These are phyloP conservation scores for Pisolithus thermaeus DNA, from an alignment of 1,284 basidiomycete genomes.

Conservation along the genomic window DNA sequence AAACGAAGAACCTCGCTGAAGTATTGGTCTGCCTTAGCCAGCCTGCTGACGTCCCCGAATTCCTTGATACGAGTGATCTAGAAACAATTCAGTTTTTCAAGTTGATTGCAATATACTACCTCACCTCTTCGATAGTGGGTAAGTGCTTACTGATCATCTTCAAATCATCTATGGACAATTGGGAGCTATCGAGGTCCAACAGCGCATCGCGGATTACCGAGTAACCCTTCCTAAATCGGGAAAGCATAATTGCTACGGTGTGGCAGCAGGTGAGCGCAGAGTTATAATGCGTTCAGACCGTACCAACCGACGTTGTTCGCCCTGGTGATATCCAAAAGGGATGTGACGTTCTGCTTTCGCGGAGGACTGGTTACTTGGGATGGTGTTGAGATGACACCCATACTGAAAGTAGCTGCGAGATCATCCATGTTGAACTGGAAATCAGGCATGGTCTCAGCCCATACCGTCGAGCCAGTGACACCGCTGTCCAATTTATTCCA, in stretches of 20 bases:
- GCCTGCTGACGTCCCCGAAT: slow-evolving; percentile 62
- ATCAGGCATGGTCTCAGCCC: slow-evolving; percentile 52
- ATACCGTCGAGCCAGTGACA: slow-evolving; percentile 51
- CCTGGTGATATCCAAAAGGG: slow-evolving; percentile 74
- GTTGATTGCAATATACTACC: slow-evolving; percentile 7
- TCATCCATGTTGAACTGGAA: slow-evolving; percentile 60
- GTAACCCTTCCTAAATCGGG: slow-evolving; percentile 61
- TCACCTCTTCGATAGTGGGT: slow-evolving; percentile 74
- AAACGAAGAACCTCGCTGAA: slow-evolving; percentile 58
- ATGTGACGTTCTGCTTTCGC: slow-evolving; percentile 61
- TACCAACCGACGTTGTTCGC: slow-evolving; percentile 75
- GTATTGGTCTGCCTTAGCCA: slow-evolving; percentile 83
- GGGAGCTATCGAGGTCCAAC: slow-evolving; percentile 63
- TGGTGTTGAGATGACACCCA: slow-evolving; percentile 46
- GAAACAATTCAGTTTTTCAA: neutral
- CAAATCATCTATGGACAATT: slow-evolving; percentile 65
- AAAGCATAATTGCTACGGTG: slow-evolving; percentile 70
- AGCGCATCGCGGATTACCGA: slow-evolving; percentile 64
- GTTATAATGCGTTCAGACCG: neutral
- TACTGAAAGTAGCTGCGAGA: slow-evolving; percentile 66
- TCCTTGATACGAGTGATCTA: slow-evolving; percentile 61
- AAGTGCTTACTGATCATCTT: slow-evolving; percentile 67
- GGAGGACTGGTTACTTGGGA: slow-evolving; percentile 38
- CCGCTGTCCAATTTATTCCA: slow-evolving; percentile 74
- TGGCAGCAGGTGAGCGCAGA: slow-evolving; percentile 2